A percentile compares a stretch with the other conserved stretches of the same genome.
phyloP scores from a whole-genome alignment of 805 yeast genomes.

The Ascoidea rubescens region DNA sequence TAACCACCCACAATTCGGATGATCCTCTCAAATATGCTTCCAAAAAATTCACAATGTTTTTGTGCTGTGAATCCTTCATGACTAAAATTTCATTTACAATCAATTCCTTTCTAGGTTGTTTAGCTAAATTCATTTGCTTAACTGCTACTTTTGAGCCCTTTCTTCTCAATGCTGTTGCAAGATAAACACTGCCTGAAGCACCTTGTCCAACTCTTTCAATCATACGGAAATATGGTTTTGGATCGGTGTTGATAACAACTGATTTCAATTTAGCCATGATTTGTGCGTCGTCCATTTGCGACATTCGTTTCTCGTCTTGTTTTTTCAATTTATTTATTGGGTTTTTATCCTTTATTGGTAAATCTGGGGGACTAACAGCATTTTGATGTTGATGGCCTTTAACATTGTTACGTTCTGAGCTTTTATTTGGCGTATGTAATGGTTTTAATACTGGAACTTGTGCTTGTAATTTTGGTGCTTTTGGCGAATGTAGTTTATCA shows the following conservation, averaged over 20 bases:
- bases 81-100: constrained; percentile 92
- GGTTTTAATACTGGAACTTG: constrained; percentile 12
- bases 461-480: background rate
- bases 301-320: constrained; percentile 30
- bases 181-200: constrained; percentile 90
- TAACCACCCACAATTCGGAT: constrained; percentile 90
- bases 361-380: background rate
- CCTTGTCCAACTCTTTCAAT: constrained; percentile 93
- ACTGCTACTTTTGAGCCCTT: constrained; percentile 73
- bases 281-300: constrained; percentile 74
- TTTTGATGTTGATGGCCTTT: constrained; percentile 14
- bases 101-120: constrained; percentile 88
- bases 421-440: constrained; percentile 4
- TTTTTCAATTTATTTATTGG: background rate
- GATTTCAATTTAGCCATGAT: constrained; percentile 66
- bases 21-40: constrained; percentile 77
- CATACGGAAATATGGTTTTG: constrained; percentile 63
- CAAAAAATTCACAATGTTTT: constrained; percentile 86
- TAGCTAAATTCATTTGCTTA: constrained; percentile 85
- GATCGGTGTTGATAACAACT: constrained; percentile 76
- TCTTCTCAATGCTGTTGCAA: constrained; percentile 52
- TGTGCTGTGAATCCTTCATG: constrained; percentile 91
- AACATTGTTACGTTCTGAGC: constrained; percentile 5
- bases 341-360: background rate
- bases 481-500: constrained; percentile 4